Evolutionary conservation across 2,329 filamentous ascomycete species (phyloP).

Genomic region (Aspergillus arachidicola): DNA sequence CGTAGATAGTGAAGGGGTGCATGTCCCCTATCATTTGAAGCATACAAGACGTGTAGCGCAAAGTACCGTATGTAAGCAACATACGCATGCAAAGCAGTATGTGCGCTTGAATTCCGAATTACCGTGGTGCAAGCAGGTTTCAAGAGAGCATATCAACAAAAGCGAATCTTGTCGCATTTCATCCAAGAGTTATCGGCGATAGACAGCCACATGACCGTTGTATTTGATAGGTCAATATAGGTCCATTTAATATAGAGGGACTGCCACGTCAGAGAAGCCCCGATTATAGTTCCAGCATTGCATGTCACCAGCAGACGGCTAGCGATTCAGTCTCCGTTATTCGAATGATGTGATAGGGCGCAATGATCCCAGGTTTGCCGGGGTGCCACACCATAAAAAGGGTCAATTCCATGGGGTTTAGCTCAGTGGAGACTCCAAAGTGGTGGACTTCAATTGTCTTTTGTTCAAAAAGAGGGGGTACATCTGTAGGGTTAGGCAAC

Average conservation of each 20-base stretch:
- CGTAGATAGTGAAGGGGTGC: background rate
- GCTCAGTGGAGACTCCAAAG: constrained; percentile 10
- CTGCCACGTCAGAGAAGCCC: constrained; percentile 38
- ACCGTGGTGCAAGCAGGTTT: background rate
- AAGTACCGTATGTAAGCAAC: background rate
- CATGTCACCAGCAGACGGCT: constrained; percentile 12
- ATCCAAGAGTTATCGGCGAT: constrained; percentile 12
- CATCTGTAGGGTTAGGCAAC: constrained; percentile 1
- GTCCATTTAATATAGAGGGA: constrained; percentile 15
- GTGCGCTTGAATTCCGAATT: background rate
- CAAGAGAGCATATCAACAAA: background rate
- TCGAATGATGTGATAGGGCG: constrained; percentile 18
- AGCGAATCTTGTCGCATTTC: constrained; percentile 9
- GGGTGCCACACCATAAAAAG: constrained; percentile 9
- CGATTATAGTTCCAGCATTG: constrained; percentile 13
- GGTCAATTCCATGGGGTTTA: constrained; percentile 9
- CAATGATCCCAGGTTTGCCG: constrained; percentile 7
- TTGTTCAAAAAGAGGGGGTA: background rate
- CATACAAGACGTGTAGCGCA: background rate
- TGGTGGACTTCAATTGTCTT: background rate
- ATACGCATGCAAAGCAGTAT: background rate
- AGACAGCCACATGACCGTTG: constrained; percentile 15
- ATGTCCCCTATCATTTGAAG: background rate
- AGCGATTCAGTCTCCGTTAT: constrained; percentile 10
- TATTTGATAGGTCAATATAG: constrained; percentile 12